Conservation (phyloP, 164 flowering plant genomes). For the Umbilicus rupestris region DNA sequence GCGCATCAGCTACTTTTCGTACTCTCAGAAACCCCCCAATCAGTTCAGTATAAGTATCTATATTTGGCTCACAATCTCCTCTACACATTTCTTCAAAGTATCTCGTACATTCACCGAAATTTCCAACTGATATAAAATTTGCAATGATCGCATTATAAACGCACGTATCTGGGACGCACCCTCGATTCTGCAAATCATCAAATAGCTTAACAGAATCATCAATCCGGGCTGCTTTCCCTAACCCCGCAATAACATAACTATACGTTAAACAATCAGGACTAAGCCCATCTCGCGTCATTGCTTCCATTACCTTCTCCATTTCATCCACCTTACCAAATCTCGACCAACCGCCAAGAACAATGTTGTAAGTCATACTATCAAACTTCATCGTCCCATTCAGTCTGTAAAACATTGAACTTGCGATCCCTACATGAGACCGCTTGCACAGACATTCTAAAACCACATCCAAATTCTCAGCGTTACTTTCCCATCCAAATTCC, state of each 20-base stretch:
- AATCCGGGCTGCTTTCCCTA: slow-evolving; percentile 69
- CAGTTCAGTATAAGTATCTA: slow-evolving; percentile 48
- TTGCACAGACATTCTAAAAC: slow-evolving; percentile 47
- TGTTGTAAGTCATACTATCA: slow-evolving; percentile 36
- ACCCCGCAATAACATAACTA: slow-evolving; percentile 48
- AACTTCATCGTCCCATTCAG: slow-evolving; percentile 45
- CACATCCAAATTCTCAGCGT: slow-evolving; percentile 47
- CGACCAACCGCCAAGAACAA: slow-evolving; percentile 73
- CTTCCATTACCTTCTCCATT: slow-evolving; percentile 42
- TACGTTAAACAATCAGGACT: slow-evolving; percentile 47
- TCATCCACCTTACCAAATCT: slow-evolving; percentile 46
- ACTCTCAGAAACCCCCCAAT: slow-evolving; percentile 43
- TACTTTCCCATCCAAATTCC: slow-evolving; percentile 38
- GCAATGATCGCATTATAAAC: slow-evolving; percentile 66
- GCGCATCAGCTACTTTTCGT: slow-evolving; percentile 79
- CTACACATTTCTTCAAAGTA: slow-evolving; percentile 46
- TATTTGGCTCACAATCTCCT: slow-evolving; percentile 37
- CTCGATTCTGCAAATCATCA: slow-evolving; percentile 39
- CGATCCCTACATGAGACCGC: slow-evolving; percentile 52
- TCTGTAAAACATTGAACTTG: slow-evolving; percentile 36
- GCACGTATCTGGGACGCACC: slow-evolving; percentile 28
- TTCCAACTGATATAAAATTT: slow-evolving; percentile 39
- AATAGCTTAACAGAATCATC: slow-evolving; percentile 56
- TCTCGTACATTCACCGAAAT: slow-evolving; percentile 43
- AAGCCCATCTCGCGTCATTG: slow-evolving; percentile 53